Evolutionary conservation across 495 filamentous ascomycete species (phyloP).

Genomic region (Penicillium argentinense): DNA sequence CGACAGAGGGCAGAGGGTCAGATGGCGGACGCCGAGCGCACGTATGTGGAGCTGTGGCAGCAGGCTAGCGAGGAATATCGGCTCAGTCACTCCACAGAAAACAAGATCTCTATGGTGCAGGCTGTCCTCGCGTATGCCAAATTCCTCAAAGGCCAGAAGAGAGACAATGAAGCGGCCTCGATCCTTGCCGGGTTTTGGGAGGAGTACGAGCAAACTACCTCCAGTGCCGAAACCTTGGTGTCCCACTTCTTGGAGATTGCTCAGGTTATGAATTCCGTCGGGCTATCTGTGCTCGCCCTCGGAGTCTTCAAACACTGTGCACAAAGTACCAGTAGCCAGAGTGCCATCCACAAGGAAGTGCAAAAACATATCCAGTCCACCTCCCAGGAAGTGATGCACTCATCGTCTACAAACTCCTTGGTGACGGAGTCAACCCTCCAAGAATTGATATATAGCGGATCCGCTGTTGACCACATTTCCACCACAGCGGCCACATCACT

Average conservation of each 20-base stretch:
- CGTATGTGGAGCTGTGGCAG: slow-evolving; percentile 40
- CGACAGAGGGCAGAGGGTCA: slow-evolving; percentile 21
- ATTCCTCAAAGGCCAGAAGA: slow-evolving; percentile 31
- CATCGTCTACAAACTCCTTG: slow-evolving; percentile 27
- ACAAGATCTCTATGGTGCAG: slow-evolving; percentile 30
- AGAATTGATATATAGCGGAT: slow-evolving; percentile 26
- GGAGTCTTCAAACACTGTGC: slow-evolving; percentile 34
- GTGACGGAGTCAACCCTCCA: slow-evolving; percentile 32
- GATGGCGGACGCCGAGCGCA: slow-evolving; percentile 26
- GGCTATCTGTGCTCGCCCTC: slow-evolving; percentile 30
- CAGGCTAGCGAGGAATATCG: slow-evolving; percentile 31
- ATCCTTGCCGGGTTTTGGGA: slow-evolving; percentile 37
- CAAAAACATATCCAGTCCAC: slow-evolving; percentile 27
- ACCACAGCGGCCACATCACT: slow-evolving; percentile 29
- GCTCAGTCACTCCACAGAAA: slow-evolving; percentile 25
- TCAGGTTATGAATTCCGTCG: slow-evolving; percentile 34
- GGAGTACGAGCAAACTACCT: slow-evolving; percentile 28
- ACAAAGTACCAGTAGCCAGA: slow-evolving; percentile 27
- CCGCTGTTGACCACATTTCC: slow-evolving; percentile 27
- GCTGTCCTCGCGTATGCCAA: slow-evolving; percentile 30
- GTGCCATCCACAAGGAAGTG: slow-evolving; percentile 25
- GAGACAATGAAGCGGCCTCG: slow-evolving; percentile 33
- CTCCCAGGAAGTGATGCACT: slow-evolving; percentile 29
- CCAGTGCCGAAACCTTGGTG: no score
- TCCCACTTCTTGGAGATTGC: slow-evolving; percentile 35